A percentile compares a stretch with the other conserved stretches of the same genome.
phyloP scores from a whole-genome alignment of 805 yeast species.

The Nakazawaea ishiwadae region DNA sequence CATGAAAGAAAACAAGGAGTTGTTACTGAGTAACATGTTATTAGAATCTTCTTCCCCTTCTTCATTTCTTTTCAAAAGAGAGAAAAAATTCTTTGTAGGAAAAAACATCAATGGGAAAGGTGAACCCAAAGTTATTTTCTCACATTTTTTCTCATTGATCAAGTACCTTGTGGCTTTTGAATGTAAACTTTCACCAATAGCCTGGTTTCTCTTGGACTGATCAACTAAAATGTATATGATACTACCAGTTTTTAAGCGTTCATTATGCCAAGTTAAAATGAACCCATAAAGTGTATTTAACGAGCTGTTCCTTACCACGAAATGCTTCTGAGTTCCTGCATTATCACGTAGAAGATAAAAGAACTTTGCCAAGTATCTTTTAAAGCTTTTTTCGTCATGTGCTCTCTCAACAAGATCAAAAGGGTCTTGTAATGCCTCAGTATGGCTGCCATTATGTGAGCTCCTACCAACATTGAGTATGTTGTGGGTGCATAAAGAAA shows the following conservation, averaged over 20 bases:
- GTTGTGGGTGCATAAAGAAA: constrained; percentile 38
- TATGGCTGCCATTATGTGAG: not conserved
- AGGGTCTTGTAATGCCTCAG: not conserved
- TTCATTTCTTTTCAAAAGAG: constrained; percentile 6
- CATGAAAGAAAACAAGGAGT: constrained; percentile 4
- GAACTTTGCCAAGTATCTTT: constrained; percentile 16
- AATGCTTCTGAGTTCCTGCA: constrained; percentile 35
- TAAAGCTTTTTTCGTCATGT: constrained; percentile 17
- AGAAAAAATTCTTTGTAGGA: constrained; percentile 3
- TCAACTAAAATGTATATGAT: constrained; percentile 47
- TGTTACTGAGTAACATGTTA: not conserved
- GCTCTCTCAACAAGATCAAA: constrained; percentile 18
- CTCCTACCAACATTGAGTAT: constrained; percentile 17
- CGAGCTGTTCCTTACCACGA: constrained; percentile 53
- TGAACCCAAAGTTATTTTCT: constrained; percentile 35
- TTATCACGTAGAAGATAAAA: constrained; percentile 18
- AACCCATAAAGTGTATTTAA: constrained; percentile 51
- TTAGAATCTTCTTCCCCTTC: not conserved
- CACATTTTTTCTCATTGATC: constrained; percentile 36
- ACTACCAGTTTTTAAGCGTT: constrained; percentile 31
- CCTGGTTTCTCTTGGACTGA: constrained; percentile 46
- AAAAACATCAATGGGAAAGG: constrained; percentile 38
- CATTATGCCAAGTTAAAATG: constrained; percentile 47
- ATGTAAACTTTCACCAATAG: constrained; percentile 51
- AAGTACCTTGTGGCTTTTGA: constrained; percentile 47